Base-by-base conservation (phyloP, 1,284 basidiomycete species). In the Fomitopsis schrenkii region DNA sequence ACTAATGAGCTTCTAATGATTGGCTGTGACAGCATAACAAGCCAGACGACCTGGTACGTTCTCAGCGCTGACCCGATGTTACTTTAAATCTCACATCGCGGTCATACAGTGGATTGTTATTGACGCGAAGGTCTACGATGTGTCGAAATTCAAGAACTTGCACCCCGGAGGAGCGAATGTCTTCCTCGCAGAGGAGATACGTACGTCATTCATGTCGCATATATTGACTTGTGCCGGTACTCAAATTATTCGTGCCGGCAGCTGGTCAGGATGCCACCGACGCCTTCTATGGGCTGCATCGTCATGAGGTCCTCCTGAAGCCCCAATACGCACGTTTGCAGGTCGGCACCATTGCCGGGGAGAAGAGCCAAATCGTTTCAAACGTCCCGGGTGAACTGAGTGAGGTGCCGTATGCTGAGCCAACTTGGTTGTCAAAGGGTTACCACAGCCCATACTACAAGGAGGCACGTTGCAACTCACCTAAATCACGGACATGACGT, bases 131-230 rank as follows among this genome's bases (percentile, higher is more conserved):
- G 92, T 95, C 35, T 95, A 89, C 72, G 87, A 94, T 74, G 77
- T 95, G 33, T 84, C 86, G 61, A 88, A 85, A 67, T 96, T 96
- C 74, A 84, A 83, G 60, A 80, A 77, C 54, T 79, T 95, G 67
- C 94, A 96, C 71, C 94, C 94, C 0, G 94, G 94, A 54, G 94
- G 94, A n/a, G 71, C 82, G 0, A 83, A 84, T 10, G 93, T 94
- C 12, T 80, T 96, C 26, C 72, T 88, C 19, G 88, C 91, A 64
- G 77, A 81, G 36, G 89, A 93, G 65, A 83, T 94, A 55, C 88
- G 74, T 74, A 30, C 48, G 48, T 56, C 48, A 71, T 69, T 82
- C 14, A 12, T 7, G 12, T 28, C 42, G 35, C 15, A 4, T 26
- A 14, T 46, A 22, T 30, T 6, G 9, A 28, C 15, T 17, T 19